These are phyloP conservation scores for Jasminum sambac DNA, from an alignment of 257 asterid genomes.

Conservation along the genomic window DNA sequence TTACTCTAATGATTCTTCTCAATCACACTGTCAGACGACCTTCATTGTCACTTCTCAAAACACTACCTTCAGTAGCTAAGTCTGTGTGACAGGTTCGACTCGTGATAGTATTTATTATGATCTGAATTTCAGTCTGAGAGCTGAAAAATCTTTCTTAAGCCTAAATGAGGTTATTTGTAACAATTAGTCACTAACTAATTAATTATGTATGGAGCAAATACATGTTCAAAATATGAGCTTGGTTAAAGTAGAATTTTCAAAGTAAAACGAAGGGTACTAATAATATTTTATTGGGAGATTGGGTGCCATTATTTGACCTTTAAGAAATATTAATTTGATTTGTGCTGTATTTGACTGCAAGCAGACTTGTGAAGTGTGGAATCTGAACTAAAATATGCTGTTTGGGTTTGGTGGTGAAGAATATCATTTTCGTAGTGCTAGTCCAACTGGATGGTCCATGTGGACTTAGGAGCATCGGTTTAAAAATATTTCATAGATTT, in stretches of 20 bases:
- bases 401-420: background rate
- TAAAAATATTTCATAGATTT: background rate
- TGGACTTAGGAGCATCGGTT: background rate
- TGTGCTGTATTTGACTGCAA: background rate
- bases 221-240: background rate
- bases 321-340: background rate
- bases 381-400: background rate
- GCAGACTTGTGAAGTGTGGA: background rate
- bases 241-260: background rate
- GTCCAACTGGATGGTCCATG: background rate
- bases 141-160: background rate
- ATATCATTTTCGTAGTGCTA: background rate
- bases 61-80: conserved; percentile 64
- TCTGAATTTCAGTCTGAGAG: background rate
- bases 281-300: background rate
- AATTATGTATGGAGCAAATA: background rate
- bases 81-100: conserved; percentile 27
- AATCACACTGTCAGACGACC: conserved; percentile 88
- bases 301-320: background rate
- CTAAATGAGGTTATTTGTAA: background rate
- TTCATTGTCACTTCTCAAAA: conserved; percentile 64
- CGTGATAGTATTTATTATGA: background rate
- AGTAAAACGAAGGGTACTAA: background rate
- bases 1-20: conserved; percentile 77
- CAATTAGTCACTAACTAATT: too few species aligned